Conservation (phyloP, 2,329 filamentous ascomycete species). For the Aureobasidium sp. region DNA sequence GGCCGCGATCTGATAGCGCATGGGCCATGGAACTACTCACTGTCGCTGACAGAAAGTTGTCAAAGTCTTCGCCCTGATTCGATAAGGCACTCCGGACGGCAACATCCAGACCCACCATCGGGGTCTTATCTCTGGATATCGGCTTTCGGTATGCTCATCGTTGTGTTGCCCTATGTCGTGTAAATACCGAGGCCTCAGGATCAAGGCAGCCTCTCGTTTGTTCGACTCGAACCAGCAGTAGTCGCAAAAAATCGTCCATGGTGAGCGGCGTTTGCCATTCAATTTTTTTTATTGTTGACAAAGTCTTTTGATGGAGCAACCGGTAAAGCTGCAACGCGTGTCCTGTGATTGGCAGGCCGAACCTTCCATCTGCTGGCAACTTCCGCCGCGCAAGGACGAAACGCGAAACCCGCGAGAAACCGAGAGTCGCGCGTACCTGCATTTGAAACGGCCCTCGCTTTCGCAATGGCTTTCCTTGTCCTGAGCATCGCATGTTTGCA, state of each 20-base stretch:
- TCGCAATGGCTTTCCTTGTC: background rate
- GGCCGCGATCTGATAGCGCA: constrained; percentile 5
- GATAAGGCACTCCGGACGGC: constrained; percentile 5
- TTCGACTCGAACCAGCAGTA: background rate
- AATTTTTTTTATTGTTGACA: background rate
- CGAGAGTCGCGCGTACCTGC: constrained; percentile 6
- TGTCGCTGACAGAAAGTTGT: constrained; percentile 11
- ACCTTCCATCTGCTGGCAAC: background rate
- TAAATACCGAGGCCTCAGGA: background rate
- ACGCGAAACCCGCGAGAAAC: background rate
- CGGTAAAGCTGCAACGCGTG: constrained; percentile 2
- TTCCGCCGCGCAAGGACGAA: constrained; percentile 8
- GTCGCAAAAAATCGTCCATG: background rate
- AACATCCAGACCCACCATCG: constrained; percentile 9
- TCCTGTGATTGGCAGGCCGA: background rate
- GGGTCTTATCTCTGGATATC: constrained; percentile 10
- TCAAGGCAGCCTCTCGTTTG: background rate
- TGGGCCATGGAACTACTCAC: background rate
- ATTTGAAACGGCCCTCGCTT: constrained; percentile 3
- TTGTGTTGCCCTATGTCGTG: background rate
- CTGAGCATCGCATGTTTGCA: background rate
- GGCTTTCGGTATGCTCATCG: background rate
- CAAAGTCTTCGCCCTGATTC: constrained; percentile 12
- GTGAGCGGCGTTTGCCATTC: constrained; percentile 1
- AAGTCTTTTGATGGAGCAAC: background rate